Conservation (phyloP, 495 filamentous ascomycete genomes). For the Tuber brumale region DNA sequence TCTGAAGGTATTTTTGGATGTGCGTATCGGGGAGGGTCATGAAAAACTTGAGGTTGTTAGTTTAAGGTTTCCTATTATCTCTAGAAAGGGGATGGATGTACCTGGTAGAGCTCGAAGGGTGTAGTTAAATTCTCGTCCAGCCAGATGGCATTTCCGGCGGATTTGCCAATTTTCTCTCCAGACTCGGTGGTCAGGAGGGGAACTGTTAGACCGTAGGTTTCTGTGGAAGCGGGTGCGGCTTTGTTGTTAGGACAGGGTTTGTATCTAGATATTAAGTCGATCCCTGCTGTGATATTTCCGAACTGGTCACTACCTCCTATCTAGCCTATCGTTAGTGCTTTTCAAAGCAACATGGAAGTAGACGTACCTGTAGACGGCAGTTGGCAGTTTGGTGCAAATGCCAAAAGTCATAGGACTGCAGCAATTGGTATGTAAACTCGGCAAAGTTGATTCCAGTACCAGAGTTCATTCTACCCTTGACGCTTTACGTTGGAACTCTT, state of each 20-base stretch:
- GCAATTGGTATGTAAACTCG: slow-evolving; percentile 85
- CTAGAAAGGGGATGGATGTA: slow-evolving; percentile 33
- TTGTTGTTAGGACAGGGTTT: slow-evolving; percentile 2
- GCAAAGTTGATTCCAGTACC: slow-evolving; percentile 89
- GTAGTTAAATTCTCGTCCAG: slow-evolving; percentile 73
- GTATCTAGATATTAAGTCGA: slow-evolving; percentile 58
- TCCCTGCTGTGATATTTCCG: slow-evolving; percentile 89
- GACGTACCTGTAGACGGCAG: slow-evolving; percentile 36
- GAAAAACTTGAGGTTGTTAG: slow-evolving; percentile 56
- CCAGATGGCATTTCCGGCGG: slow-evolving; percentile 90
- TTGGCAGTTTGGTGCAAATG: slow-evolving; percentile 58
- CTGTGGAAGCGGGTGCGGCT: slow-evolving; percentile 28
- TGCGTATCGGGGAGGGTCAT: slow-evolving; percentile 73
- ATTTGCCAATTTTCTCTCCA: slow-evolving; percentile 92
- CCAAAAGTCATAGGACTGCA: slow-evolving; percentile 99
- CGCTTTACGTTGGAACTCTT: slow-evolving; percentile 48
- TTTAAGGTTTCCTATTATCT: background rate
- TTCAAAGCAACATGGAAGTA: background rate
- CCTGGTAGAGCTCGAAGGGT: slow-evolving; percentile 77
- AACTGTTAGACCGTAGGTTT: slow-evolving; percentile 73
- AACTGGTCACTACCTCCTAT: slow-evolving; percentile 95
- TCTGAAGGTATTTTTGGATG: slow-evolving; percentile 70
- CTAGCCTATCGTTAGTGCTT: slow-evolving; percentile 50
- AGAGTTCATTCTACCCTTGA: slow-evolving; percentile 69
- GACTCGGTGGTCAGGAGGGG: slow-evolving; percentile 78